phyloP scores from a whole-genome alignment of 306 rosid genomes.

The Lablab purpureus region DNA sequence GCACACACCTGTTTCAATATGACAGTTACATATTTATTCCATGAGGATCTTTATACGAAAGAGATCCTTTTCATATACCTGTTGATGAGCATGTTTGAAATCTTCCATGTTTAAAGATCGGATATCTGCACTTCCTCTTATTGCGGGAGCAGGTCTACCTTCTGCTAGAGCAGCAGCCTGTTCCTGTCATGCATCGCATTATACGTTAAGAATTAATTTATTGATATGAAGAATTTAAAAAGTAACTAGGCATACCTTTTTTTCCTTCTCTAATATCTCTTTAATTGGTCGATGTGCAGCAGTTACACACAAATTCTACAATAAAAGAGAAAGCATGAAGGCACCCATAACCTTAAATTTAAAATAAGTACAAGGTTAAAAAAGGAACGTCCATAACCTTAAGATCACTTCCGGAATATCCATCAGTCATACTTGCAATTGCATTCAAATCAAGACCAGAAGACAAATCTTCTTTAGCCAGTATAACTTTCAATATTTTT shows the following conservation, averaged over 20 bases:
- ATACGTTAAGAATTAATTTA: neutral
- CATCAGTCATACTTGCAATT: conserved; percentile 94
- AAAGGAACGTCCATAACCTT: conserved; percentile 45
- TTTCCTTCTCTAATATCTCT: conserved; percentile 95
- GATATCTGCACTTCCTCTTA: conserved; percentile 88
- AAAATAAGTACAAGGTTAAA: neutral
- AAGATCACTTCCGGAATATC: conserved; percentile 88
- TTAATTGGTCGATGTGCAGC: conserved; percentile 98
- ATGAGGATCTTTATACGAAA: neutral
- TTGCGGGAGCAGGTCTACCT: conserved; percentile 85
- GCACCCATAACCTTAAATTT: conserved; percentile 19
- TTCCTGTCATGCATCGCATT: conserved; percentile 63
- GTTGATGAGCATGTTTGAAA: conserved; percentile 89
- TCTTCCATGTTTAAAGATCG: conserved; percentile 88
- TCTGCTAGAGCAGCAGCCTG: conserved; percentile 80
- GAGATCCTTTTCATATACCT: conserved; percentile 56
- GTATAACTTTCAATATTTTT: conserved; percentile 87
- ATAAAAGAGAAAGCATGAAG: conserved; percentile 41
- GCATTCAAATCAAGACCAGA: conserved; percentile 77
- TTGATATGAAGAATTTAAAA: too few relatives aligned
- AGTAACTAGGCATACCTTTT: conserved; percentile 67
- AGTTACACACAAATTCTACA: conserved; percentile 95
- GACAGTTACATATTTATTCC: neutral
- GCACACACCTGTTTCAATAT: conserved; percentile 80
- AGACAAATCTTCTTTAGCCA: conserved; percentile 95